phyloP scores from a whole-genome alignment of 495 filamentous ascomycete genomes.

The Rostrohypoxylon terebratum region DNA sequence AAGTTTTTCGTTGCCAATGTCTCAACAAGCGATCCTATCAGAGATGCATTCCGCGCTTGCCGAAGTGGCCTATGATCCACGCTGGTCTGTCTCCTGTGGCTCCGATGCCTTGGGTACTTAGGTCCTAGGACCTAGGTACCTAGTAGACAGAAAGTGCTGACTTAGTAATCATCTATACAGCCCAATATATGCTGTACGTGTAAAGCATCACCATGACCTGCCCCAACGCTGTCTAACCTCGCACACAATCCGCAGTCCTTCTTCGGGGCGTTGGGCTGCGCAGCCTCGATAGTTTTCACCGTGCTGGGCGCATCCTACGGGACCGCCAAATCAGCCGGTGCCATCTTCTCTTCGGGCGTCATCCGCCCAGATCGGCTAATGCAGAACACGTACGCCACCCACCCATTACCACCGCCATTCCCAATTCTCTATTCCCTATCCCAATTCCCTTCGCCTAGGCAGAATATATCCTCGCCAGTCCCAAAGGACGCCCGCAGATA shows the following conservation, averaged over 20 bases:
- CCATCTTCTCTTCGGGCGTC: constrained; percentile 74
- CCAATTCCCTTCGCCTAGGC: too few species aligned
- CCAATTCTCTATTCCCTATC: constrained; percentile 34
- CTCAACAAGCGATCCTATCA: constrained; percentile 34
- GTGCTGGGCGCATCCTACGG: constrained; percentile 91
- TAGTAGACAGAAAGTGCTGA: constrained; percentile 24
- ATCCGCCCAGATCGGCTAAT: constrained; percentile 82
- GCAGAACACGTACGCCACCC: constrained; percentile 65
- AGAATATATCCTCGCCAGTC: background rate
- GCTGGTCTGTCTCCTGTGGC: constrained; percentile 35
- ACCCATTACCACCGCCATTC: constrained; percentile 6
- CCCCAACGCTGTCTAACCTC: constrained; percentile 21
- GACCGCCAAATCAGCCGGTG: constrained; percentile 84
- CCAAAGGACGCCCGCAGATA: too few species aligned
- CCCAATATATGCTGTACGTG: constrained; percentile 58
- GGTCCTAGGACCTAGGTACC: too few species aligned
- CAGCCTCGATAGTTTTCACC: constrained; percentile 74
- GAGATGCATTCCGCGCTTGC: constrained; percentile 30
- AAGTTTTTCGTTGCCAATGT: constrained; percentile 20
- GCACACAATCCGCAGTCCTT: constrained; percentile 51
- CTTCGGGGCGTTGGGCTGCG: constrained; percentile 63
- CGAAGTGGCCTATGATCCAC: constrained; percentile 32
- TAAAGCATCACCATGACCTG: background rate
- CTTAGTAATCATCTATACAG: constrained; percentile 41
- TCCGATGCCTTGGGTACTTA: background rate